Conservation (phyloP, 2,329 filamentous ascomycete genomes). For the Biscogniauxia mediterranea region DNA sequence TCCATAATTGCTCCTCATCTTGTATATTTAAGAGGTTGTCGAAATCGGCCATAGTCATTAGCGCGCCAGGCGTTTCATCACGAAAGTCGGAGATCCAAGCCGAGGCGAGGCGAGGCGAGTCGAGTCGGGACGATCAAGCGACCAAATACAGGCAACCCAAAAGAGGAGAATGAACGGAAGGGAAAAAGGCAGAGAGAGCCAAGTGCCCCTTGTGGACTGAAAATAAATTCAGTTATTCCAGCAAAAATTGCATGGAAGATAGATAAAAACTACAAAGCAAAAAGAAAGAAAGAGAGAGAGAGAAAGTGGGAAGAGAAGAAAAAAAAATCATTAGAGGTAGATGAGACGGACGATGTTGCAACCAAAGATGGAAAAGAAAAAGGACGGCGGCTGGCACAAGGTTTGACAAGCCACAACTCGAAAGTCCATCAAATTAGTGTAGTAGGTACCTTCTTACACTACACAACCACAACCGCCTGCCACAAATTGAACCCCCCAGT, state of each 20-base stretch:
- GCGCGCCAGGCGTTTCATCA: constrained; percentile 23
- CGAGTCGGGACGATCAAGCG: neutral
- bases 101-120: constrained; percentile 1
- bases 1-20: constrained; percentile 85
- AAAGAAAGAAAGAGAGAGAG: neutral
- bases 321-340: neutral
- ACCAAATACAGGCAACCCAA: constrained; percentile 7
- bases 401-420: neutral
- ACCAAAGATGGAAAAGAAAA: neutral
- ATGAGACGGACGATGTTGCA: neutral
- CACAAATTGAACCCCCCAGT: too few relatives aligned
- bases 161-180: constrained; percentile 5
- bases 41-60: constrained; percentile 55
- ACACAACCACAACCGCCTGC: too few relatives aligned
- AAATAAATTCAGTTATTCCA: neutral
- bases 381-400: neutral
- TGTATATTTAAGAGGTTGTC: constrained; percentile 69
- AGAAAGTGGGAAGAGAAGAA: neutral
- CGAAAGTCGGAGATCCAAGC: constrained; percentile 14
- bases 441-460: too few relatives aligned
- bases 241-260: neutral
- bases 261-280: neutral
- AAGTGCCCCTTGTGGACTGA: neutral
- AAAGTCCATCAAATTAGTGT: neutral
- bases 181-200: constrained; percentile 1